These are phyloP conservation scores for Tolypocladium paradoxum DNA, from an alignment of 2,329 filamentous ascomycete genomes.

Conservation along the genomic window DNA sequence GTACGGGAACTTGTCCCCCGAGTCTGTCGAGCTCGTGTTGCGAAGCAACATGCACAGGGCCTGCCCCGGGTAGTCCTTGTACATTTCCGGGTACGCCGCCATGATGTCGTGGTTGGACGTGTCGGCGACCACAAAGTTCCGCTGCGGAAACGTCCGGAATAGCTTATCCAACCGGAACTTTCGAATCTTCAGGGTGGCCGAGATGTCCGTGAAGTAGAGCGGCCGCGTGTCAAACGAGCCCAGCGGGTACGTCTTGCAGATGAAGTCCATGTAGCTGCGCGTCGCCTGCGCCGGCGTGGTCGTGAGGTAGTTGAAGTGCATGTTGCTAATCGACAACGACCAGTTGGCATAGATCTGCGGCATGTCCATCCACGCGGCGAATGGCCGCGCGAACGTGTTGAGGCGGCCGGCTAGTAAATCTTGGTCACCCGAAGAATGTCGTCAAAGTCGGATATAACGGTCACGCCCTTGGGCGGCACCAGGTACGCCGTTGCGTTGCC, in stretches of 20 bases:
- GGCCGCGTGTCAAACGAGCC: conserved; percentile 71
- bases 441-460: conserved; percentile 67
- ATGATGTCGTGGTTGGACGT: conserved; percentile 70
- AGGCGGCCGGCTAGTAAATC: conserved; percentile 66
- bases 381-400: conserved; percentile 65
- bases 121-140: conserved; percentile 68
- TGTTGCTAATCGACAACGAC: conserved; percentile 52
- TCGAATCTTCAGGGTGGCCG: conserved; percentile 61
- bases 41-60: conserved; percentile 70
- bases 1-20: conserved; percentile 60
- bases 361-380: conserved; percentile 69
- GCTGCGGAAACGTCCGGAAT: conserved; percentile 62
- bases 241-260: conserved; percentile 66
- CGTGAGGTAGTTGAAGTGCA: conserved; percentile 75
- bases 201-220: conserved; percentile 67
- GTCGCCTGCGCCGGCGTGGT: conserved; percentile 72
- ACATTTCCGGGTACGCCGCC: conserved; percentile 51
- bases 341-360: conserved; percentile 68
- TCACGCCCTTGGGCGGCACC: conserved; percentile 58
- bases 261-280: conserved; percentile 69
- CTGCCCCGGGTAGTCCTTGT: conserved; percentile 54
- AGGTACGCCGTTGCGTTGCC: conserved; percentile 71
- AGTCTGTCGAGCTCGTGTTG: conserved; percentile 62
- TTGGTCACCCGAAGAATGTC: conserved; percentile 74
- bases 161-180: conserved; percentile 59